These are phyloP conservation scores for Penicillium silybi DNA, from an alignment of 495 filamentous ascomycete genomes.

Conservation along the genomic window DNA sequence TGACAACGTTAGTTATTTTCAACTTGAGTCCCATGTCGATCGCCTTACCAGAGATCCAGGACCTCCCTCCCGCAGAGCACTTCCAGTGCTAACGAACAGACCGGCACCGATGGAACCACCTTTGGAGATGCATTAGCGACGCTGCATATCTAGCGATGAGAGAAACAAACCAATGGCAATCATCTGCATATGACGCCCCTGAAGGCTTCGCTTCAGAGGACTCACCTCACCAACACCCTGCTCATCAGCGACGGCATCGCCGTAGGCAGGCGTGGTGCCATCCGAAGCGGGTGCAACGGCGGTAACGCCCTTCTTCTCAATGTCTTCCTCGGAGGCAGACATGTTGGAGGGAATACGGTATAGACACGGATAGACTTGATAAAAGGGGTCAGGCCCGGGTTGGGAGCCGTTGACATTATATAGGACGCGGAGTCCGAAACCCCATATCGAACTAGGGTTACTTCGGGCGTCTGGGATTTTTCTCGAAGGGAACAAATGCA, in stretches of 20 bases:
- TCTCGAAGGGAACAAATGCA: not conserved
- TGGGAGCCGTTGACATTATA: conserved; percentile 7
- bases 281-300: conserved; percentile 7
- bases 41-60: conserved; percentile 32
- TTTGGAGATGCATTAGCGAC: conserved; percentile 6
- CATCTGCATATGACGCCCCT: conserved; percentile 68
- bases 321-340: conserved; percentile 13
- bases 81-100: conserved; percentile 50
- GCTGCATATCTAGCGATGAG: not conserved
- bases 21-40: not conserved
- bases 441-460: not conserved
- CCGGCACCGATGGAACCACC: conserved; percentile 53
- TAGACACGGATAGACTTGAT: not conserved
- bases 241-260: not conserved
- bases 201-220: conserved; percentile 43
- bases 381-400: not conserved
- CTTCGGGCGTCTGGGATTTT: not conserved
- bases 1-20: conserved; percentile 1
- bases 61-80: conserved; percentile 38
- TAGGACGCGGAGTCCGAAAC: not conserved
- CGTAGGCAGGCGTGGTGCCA: not conserved
- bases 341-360: conserved; percentile 3
- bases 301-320: conserved; percentile 16
- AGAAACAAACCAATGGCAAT: conserved; percentile 59
- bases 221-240: conserved; percentile 48